Evolutionary conservation across 306 rosid genomes (phyloP).

Genomic region (Lupinus albus): DNA sequence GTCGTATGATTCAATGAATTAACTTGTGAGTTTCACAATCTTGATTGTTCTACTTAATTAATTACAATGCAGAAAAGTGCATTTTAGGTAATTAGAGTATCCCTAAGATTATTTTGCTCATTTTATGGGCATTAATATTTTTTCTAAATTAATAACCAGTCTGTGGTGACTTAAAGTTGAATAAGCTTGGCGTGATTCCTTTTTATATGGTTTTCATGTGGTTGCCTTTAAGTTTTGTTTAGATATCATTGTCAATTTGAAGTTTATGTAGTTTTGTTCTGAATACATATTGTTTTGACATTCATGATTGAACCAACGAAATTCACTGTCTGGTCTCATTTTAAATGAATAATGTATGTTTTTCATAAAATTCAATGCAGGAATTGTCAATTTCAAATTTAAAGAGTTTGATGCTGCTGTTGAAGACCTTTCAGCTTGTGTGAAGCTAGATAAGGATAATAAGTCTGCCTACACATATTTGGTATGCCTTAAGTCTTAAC

Average conservation of each 20-base stretch:
- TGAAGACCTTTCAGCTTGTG: slow-evolving; percentile 76
- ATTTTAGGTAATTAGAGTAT: slow-evolving; percentile 3
- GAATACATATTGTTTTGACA: slow-evolving; percentile 2
- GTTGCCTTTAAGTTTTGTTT: background rate
- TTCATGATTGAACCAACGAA: background rate
- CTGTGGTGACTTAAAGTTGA: slow-evolving; percentile 2
- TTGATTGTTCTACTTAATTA: background rate
- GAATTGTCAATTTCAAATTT: slow-evolving; percentile 89
- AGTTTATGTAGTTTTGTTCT: slow-evolving; percentile 32
- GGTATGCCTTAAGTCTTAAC: slow-evolving; percentile 53
- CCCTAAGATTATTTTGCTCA: slow-evolving; percentile 11
- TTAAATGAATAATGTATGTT: background rate
- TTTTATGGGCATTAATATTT: background rate
- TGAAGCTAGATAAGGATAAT: slow-evolving; percentile 74
- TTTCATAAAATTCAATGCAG: slow-evolving; percentile 50
- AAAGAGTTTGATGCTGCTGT: slow-evolving; percentile 81
- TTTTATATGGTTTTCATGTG: background rate
- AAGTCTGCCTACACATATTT: slow-evolving; percentile 78
- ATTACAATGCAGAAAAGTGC: background rate
- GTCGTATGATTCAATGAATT: too few relatives aligned
- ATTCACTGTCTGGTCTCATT: background rate
- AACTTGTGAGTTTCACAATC: too few relatives aligned
- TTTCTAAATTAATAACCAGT: background rate
- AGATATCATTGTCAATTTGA: slow-evolving; percentile 4
- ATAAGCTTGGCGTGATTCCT: background rate